Evolutionary conservation across 352 stramenopile species (phyloP).

Genomic region (Phytophthora foliorum): DNA sequence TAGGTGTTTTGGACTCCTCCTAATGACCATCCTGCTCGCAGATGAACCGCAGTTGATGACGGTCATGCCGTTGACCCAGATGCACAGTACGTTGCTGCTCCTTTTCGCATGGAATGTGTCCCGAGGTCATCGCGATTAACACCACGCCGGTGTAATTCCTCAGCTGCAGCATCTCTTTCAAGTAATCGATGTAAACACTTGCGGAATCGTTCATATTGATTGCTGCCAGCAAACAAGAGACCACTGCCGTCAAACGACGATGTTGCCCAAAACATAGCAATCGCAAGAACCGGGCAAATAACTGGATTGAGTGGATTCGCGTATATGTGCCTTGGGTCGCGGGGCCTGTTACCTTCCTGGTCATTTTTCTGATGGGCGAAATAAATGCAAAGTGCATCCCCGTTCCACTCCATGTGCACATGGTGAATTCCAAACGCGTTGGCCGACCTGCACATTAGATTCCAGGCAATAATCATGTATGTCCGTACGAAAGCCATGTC

Average conservation of each 20-base stretch:
- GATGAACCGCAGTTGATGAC: slow-evolving; percentile 24
- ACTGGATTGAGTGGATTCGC: neutral
- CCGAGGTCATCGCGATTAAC: slow-evolving; percentile 26
- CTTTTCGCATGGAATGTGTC: slow-evolving; percentile 40
- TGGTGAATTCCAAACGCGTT: slow-evolving; percentile 31
- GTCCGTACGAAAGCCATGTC: slow-evolving; percentile 33
- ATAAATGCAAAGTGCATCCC: slow-evolving; percentile 43
- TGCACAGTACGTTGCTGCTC: slow-evolving; percentile 25
- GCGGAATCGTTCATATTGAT: neutral
- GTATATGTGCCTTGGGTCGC: slow-evolving; percentile 7
- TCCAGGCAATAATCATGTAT: too few relatives aligned
- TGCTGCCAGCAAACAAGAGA: neutral
- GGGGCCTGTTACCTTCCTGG: slow-evolving; percentile 25
- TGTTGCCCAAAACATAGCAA: slow-evolving; percentile 6
- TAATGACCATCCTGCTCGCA: slow-evolving; percentile 25
- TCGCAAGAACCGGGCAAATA: slow-evolving; percentile 2
- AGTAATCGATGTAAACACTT: neutral
- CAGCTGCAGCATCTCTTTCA: neutral
- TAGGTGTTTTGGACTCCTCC: slow-evolving; percentile 33
- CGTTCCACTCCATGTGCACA: slow-evolving; percentile 32
- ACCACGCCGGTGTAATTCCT: slow-evolving; percentile 21
- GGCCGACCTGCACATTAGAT: slow-evolving; percentile 23
- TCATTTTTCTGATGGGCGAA: slow-evolving; percentile 57
- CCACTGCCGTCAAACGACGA: neutral
- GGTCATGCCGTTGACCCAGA: slow-evolving; percentile 34